Evolutionary conservation across 345 rosid genomes (phyloP).

Genomic region (Diplotaxis tenuifolia): DNA sequence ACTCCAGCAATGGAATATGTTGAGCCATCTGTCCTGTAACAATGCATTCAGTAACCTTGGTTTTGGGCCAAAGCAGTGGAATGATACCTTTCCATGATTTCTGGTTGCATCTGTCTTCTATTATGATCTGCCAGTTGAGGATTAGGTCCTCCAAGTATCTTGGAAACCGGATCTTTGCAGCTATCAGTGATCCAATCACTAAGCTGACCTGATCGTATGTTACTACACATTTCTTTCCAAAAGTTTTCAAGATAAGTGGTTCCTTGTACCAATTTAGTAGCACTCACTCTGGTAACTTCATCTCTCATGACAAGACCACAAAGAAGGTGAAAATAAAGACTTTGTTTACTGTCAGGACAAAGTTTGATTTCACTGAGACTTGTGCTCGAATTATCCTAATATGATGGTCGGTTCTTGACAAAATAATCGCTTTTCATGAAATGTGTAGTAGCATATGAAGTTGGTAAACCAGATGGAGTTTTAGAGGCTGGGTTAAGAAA

Average conservation of each 20-base stretch:
- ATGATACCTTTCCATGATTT: slow-evolving; percentile 61
- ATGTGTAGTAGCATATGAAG: not conserved
- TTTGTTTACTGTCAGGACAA: slow-evolving; percentile 62
- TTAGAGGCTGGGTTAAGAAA: not conserved
- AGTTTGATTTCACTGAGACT: slow-evolving; percentile 58
- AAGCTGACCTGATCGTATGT: slow-evolving; percentile 49
- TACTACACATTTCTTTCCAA: slow-evolving; percentile 56
- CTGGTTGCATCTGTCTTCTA: slow-evolving; percentile 40
- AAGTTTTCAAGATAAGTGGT: slow-evolving; percentile 55
- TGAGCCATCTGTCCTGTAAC: not conserved
- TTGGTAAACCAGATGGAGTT: slow-evolving; percentile 13
- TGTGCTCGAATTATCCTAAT: slow-evolving; percentile 39
- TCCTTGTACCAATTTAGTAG: slow-evolving; percentile 49
- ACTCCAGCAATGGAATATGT: not conserved
- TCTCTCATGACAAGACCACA: slow-evolving; percentile 54
- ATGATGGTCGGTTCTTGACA: slow-evolving; percentile 44
- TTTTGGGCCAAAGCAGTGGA: not conserved
- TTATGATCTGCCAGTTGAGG: slow-evolving; percentile 43
- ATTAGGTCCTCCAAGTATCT: slow-evolving; percentile 39
- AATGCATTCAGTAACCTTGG: not conserved
- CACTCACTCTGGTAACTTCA: slow-evolving; percentile 44
- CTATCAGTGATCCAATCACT: slow-evolving; percentile 31
- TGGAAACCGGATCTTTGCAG: slow-evolving; percentile 40
- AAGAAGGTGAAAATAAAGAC: slow-evolving; percentile 65
- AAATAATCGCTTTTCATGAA: slow-evolving; percentile 42